Base-by-base conservation (phyloP, 306 rosid species). In the Crotalaria pallida region DNA sequence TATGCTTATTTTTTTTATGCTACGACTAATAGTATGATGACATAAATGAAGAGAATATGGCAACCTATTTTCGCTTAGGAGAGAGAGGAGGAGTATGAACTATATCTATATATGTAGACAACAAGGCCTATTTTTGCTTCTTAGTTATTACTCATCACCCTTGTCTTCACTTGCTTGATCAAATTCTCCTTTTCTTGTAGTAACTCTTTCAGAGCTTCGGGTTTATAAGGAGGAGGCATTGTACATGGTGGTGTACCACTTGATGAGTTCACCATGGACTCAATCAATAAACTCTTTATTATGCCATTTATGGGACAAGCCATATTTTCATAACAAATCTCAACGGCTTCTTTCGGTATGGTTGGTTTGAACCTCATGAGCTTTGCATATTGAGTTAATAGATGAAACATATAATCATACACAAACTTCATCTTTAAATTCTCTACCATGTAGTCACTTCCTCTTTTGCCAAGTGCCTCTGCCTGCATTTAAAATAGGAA, bases 401-500 rank as follows among this genome's bases (percentile, higher is more conserved):
- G 34, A 58, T 85, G 83, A 48, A 82, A 77, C 84, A 76, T 82
- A 52, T 79, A 85, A 60, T 85, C 89, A 67, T 85, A 85, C 48
- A 85, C 89, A 40, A 63, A 53, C 8, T 76, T 77, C 83, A 85
- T 82, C 43, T 43, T 82, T 12, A 85, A 51, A 24, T 85, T 66
- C 10, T 82, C 82, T 15, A 29, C 43, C 1, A 82, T 45, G 64
- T 44, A 85, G 12, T 69, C 34, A 0, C 71, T 72, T 59, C 79
- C 89, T 33, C 16, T 52, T 7, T 58, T 26, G 6, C 86, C 88
- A 56, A 84, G 75, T 0, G 15, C 53, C 2, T 76, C 33, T 68
- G 88, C 87, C 87, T 83, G 56, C 72, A 74, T 16, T 34, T 31
- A 23, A 11, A 21, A 47, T 55, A 56, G 9, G 7, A 13, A 49